Percentiles rank a stretch among this genome's conserved stretches.
phyloP scores from a whole-genome alignment of 148 eudicot species.

The Pouteria glomerata region DNA sequence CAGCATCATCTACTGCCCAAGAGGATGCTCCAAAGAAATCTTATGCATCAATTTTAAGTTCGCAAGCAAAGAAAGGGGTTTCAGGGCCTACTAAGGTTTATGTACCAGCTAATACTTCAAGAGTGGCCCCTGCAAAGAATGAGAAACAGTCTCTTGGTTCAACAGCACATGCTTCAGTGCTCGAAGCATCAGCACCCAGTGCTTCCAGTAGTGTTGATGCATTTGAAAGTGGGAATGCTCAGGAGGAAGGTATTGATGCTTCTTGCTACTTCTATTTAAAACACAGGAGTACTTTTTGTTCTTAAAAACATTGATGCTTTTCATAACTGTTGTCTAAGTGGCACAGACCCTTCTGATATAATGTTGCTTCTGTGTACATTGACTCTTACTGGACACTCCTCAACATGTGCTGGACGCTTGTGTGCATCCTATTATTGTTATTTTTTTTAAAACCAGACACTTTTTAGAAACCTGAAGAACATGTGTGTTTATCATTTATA shows the following conservation, averaged over 20 bases:
- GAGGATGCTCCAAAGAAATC: constrained; percentile 58
- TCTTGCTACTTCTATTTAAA: neutral
- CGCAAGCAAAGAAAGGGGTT: constrained; percentile 31
- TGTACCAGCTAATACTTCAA: constrained; percentile 43
- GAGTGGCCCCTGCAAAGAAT: constrained; percentile 25
- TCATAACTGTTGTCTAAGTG: too few relatives aligned
- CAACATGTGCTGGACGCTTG: too few relatives aligned
- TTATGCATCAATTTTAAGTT: constrained; percentile 66
- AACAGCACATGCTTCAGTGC: constrained; percentile 16
- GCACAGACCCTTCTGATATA: too few relatives aligned
- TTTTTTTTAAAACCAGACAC: too few relatives aligned
- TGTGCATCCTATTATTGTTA: too few relatives aligned
- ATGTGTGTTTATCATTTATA: too few relatives aligned
- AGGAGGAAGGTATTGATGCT: constrained; percentile 46
- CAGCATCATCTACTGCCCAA: constrained; percentile 27
- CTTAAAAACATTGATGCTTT: neutral
- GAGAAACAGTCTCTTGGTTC: constrained; percentile 29
- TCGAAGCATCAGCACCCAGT: constrained; percentile 20
- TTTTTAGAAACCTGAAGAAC: too few relatives aligned
- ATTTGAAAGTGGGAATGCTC: constrained; percentile 27
- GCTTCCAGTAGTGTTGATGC: constrained; percentile 17
- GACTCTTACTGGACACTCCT: too few relatives aligned
- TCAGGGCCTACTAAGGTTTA: constrained; percentile 40
- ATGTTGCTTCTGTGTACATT: too few relatives aligned
- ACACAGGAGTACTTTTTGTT: neutral